Evolutionary conservation across 345 rosid species (phyloP), one percentile per base, ranked within the genome.

Genomic region (Diplotaxis tenuifolia): DNA sequence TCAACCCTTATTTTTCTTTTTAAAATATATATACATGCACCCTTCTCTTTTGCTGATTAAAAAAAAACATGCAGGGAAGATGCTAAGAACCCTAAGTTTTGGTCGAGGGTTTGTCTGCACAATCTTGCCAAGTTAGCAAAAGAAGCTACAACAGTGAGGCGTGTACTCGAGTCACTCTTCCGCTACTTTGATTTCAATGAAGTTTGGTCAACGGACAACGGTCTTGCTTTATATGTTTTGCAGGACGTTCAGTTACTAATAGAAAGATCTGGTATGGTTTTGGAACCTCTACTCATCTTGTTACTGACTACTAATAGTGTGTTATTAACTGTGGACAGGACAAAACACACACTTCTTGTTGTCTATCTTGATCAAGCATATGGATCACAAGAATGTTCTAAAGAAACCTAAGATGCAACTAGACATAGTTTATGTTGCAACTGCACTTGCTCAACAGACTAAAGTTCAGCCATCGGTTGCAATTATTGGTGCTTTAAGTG

Each of bases 221-320:
- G 89, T 70, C 87, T 84, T 74, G 95, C 89, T 71, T 78, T 86
- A 28, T 70, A 81, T 49, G 86, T 88, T 72, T 64, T 88, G 62
- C 83, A 76, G 68, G 89, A 83, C 65, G 85, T 85, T 83, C 89
- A 84, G 77, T 74, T 77, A 65, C 65, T 83, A 36, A 82, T 85
- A 76, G 95, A 89, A 84, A 81, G 86, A 75, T 85, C 83, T 29
- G 95, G 95, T n/a, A n/a, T n/a, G n/a, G n/a, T n/a, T n/a, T n/a
- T n/a, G n/a, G n/a, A n/a, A n/a, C n/a, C n/a, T n/a, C n/a, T n/a
- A n/a, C n/a, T n/a, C n/a, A n/a, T 36, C 28, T 45, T 69, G 45
- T 52, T 28, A 62, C 14, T 50, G 12, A 21, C 19, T 73, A 68
- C 11, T 58, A 63, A 52, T 42, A 78, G 14, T 18, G 61, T 38